Conservation (phyloP, 2,329 filamentous ascomycete genomes). For the Calonectria pteridis region DNA sequence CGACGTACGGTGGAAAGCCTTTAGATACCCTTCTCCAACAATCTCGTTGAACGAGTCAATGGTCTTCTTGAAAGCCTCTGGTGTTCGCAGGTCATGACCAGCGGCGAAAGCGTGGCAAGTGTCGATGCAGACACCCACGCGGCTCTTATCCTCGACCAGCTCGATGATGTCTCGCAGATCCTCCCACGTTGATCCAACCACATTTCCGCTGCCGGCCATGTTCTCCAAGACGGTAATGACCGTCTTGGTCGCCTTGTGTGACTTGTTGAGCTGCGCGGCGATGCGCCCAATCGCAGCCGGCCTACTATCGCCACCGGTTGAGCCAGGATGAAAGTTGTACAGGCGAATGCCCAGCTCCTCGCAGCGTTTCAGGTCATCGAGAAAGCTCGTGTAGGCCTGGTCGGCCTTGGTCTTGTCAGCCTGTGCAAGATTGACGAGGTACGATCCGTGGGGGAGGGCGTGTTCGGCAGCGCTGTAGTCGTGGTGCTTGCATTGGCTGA, state of each 20-base stretch:
- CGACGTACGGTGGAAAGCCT: constrained; percentile 76
- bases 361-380: constrained; percentile 90
- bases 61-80: constrained; percentile 78
- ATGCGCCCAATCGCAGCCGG: constrained; percentile 82
- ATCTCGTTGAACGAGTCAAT: constrained; percentile 81
- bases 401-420: constrained; percentile 81
- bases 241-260: constrained; percentile 79
- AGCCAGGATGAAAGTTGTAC: constrained; percentile 99
- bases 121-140: constrained; percentile 95
- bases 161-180: constrained; percentile 89
- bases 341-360: constrained; percentile 86
- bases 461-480: constrained; percentile 78
- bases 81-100: constrained; percentile 88
- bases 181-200: constrained; percentile 87
- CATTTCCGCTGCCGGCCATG: constrained; percentile 92
- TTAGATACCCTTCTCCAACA: constrained; percentile 84
- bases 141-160: constrained; percentile 81
- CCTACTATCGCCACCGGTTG: constrained; percentile 76
- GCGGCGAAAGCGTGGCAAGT: constrained; percentile 97
- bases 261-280: constrained; percentile 83
- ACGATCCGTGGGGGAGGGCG: constrained; percentile 92
- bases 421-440: constrained; percentile 95
- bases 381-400: constrained; percentile 87
- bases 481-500: constrained; percentile 74
- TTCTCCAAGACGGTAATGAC: constrained; percentile 93